phyloP scores from a whole-genome alignment of 2,329 filamentous ascomycete genomes.

The Metarhizium brunneum region DNA sequence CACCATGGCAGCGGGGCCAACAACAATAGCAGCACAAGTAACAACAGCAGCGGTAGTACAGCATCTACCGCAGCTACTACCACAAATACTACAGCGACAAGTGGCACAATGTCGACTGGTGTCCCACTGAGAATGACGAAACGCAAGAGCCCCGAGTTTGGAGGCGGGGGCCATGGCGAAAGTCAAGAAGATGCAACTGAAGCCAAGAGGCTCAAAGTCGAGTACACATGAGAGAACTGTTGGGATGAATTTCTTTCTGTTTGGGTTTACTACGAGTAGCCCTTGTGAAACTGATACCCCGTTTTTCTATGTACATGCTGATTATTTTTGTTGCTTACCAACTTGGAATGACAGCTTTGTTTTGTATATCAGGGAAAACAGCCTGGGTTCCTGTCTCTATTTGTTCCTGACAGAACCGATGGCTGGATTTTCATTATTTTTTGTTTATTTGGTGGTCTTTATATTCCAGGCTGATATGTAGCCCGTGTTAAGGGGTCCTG shows the following conservation, averaged over 20 bases:
- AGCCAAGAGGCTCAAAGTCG: constrained; percentile 44
- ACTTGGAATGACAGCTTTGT: not conserved
- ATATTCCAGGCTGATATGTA: not conserved
- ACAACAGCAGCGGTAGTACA: constrained; percentile 13
- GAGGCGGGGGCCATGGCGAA: constrained; percentile 30
- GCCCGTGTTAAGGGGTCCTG: not conserved
- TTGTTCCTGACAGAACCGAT: not conserved
- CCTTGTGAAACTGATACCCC: constrained; percentile 8
- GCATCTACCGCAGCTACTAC: constrained; percentile 6
- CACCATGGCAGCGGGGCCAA: constrained; percentile 13
- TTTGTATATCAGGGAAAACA: not conserved
- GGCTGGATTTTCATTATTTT: not conserved
- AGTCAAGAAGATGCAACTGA: constrained; percentile 34
- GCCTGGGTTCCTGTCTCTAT: not conserved
- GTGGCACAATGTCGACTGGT: constrained; percentile 6
- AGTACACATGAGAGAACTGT: constrained; percentile 18
- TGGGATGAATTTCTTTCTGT: not conserved
- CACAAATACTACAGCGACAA: constrained; percentile 8
- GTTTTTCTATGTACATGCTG: not conserved
- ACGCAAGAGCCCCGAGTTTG: constrained; percentile 47
- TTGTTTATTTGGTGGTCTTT: not conserved
- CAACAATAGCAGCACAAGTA: constrained; percentile 10
- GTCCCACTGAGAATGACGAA: constrained; percentile 26
- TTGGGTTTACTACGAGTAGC: not conserved
- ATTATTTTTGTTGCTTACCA: not conserved